Evolutionary conservation across 345 rosid species (phyloP), one percentile per base, ranked within the genome.

Genomic region (Brassica napus): DNA sequence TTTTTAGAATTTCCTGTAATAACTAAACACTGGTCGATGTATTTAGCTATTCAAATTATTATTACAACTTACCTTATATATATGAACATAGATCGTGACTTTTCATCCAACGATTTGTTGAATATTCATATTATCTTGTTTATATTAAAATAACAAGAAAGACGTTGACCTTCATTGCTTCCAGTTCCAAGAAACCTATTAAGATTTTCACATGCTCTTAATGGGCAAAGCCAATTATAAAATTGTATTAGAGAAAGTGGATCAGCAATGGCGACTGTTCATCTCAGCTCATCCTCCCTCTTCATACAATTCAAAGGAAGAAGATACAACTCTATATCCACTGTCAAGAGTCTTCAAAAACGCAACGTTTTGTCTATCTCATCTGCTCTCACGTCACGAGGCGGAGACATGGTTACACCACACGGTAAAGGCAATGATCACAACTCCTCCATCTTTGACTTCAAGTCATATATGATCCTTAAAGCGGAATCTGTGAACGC

Each of bases 401-500:
- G 69, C 59, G 90, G 86, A 15, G 83, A 83, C 71, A 70, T 64
- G 71, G 11, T 84, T 52, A 14, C 81, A 57, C 71, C 73, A 16
- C 80, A 85, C 35, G 84, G 84, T 12, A 82, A 80, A 30, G 35
- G 63, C 42, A 71, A 64, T 63, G 76, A 64, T 71, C 24, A 1
- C 55, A 68, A 9, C 82, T 18, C 31, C 82, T 30, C 31, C 37
- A 1, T 83, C 68, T 90, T 90, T 75, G 89, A 94, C 86, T 89
- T 94, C 89, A 85, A 88, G 55, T 74, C 86, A 1, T 94, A 92
- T 84, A 92, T 94, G 93, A 31, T 83, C 15, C 82, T 79, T 10
- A 92, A 87, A 76, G 94, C 88, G 6, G 67, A 69, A 30, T 69
- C 87, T 4, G 85, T 94, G 18, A 89, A 79, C 72, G 86, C 82